Evolutionary conservation across 495 filamentous ascomycete genomes (phyloP).

Genomic region (Pseudotulostoma volvatum): DNA sequence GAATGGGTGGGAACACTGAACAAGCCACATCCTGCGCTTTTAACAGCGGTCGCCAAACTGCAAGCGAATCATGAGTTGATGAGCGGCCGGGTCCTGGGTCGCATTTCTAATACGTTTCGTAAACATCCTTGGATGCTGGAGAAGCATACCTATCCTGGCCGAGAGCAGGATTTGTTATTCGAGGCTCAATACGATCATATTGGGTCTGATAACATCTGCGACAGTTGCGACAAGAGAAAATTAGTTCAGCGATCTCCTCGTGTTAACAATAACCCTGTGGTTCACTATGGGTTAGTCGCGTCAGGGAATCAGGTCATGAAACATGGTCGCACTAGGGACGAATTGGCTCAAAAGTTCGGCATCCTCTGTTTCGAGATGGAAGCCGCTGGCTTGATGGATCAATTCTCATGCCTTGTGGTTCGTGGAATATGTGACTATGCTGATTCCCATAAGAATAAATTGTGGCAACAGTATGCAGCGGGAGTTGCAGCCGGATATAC

Average conservation of each 20-base stretch:
- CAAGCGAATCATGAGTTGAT: conserved; percentile 8
- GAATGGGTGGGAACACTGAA: conserved; percentile 11
- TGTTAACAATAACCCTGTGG: conserved; percentile 6
- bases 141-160: conserved; percentile 10
- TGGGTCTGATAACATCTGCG: conserved; percentile 9
- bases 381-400: conserved; percentile 17
- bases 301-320: conserved; percentile 15
- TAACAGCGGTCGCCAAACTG: conserved; percentile 15
- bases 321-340: conserved; percentile 11
- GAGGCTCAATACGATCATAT: conserved; percentile 12
- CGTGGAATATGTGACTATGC: conserved; percentile 26
- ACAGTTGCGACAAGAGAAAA: conserved; percentile 10
- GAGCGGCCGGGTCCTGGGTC: conserved; percentile 9
- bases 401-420: conserved; percentile 18
- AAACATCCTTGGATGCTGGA: conserved; percentile 12
- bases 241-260: conserved; percentile 7
- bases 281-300: conserved; percentile 24
- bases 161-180: conserved; percentile 16
- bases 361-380: conserved; percentile 26
- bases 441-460: conserved; percentile 20
- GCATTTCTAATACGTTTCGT: conserved; percentile 12
- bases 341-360: conserved; percentile 5
- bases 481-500: conserved; percentile 21
- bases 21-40: conserved; percentile 12
- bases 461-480: conserved; percentile 23